These are phyloP conservation scores for Moricandia moricandioides DNA, from an alignment of 345 rosid genomes.

Conservation along the genomic window DNA sequence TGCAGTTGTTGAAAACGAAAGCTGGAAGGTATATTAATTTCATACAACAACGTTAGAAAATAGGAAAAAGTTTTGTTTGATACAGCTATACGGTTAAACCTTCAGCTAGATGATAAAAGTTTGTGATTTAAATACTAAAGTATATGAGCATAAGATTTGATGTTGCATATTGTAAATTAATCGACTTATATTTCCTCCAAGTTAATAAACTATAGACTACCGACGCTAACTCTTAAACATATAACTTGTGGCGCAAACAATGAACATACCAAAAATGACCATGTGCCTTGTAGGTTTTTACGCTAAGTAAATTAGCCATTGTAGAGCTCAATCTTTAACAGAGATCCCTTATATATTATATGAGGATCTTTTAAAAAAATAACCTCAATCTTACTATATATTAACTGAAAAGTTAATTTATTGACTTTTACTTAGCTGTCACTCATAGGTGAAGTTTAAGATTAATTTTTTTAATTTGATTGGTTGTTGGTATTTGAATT, in stretches of 20 bases:
- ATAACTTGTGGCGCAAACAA: neutral
- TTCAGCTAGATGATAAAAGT: neutral
- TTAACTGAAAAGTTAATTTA: too few species aligned
- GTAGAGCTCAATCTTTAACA: too few species aligned
- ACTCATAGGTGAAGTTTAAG: too few species aligned
- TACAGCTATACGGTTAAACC: neutral
- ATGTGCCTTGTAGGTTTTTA: neutral
- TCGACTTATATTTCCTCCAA: neutral
- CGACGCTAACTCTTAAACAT: neutral
- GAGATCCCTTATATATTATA: too few species aligned
- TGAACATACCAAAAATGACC: neutral
- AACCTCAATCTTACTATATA: too few species aligned
- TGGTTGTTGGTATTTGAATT: too few species aligned
- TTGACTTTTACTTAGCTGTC: too few species aligned
- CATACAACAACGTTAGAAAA: neutral
- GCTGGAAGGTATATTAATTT: neutral
- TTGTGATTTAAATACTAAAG: neutral
- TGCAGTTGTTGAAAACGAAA: neutral
- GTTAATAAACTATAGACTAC: too few species aligned
- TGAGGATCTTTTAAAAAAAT: too few species aligned
- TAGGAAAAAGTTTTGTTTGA: neutral
- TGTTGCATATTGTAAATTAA: neutral
- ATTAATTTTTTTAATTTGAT: too few species aligned
- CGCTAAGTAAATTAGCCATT: too few species aligned
- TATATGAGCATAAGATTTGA: neutral